Conservation (phyloP, 805 yeast species). For the Brettanomyces naardenensis region DNA sequence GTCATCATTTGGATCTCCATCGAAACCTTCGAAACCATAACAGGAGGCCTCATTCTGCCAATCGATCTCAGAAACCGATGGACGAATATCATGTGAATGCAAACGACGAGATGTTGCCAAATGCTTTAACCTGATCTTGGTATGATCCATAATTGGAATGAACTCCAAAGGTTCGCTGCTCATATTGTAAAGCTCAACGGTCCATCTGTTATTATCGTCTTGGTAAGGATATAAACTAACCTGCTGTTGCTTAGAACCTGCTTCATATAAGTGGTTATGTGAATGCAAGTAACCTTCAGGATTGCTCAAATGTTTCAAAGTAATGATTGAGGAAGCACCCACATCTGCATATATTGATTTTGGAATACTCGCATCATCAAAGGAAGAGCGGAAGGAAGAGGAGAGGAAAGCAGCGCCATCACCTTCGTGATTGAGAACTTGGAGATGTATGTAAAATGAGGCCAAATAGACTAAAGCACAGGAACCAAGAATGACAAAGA, state of each 20-base stretch:
- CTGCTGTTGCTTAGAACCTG: slow-evolving; percentile 83
- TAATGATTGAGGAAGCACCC: slow-evolving; percentile 62
- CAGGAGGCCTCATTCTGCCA: slow-evolving; percentile 81
- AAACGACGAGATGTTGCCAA: slow-evolving; percentile 51
- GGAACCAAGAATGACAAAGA: slow-evolving; percentile 44
- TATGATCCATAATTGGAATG: slow-evolving; percentile 57
- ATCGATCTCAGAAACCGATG: slow-evolving; percentile 68
- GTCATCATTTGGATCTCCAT: slow-evolving; percentile 80
- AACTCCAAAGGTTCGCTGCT: slow-evolving; percentile 50
- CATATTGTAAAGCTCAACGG: slow-evolving; percentile 57
- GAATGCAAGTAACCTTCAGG: slow-evolving; percentile 80
- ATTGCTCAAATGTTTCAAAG: slow-evolving; percentile 62
- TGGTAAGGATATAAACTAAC: slow-evolving; percentile 72
- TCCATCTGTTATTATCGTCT: slow-evolving; percentile 69
- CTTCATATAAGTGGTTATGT: slow-evolving; percentile 62
- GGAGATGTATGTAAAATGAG: slow-evolving; percentile 60
- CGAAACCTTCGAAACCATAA: slow-evolving; percentile 71
- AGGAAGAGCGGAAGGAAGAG: slow-evolving; percentile 60
- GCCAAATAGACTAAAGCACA: slow-evolving; percentile 48
- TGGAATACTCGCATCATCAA: slow-evolving; percentile 57
- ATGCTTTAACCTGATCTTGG: slow-evolving; percentile 64
- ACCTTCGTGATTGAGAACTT: slow-evolving; percentile 49
- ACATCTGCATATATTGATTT: slow-evolving; percentile 51
- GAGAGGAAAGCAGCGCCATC: slow-evolving; percentile 69
- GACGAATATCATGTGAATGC: slow-evolving; percentile 78